Percentiles rank a stretch among this genome's conserved stretches.
These are phyloP conservation scores for Sambucus nigra DNA, from an alignment of 129 eudicot genomes.

Conservation along the genomic window DNA sequence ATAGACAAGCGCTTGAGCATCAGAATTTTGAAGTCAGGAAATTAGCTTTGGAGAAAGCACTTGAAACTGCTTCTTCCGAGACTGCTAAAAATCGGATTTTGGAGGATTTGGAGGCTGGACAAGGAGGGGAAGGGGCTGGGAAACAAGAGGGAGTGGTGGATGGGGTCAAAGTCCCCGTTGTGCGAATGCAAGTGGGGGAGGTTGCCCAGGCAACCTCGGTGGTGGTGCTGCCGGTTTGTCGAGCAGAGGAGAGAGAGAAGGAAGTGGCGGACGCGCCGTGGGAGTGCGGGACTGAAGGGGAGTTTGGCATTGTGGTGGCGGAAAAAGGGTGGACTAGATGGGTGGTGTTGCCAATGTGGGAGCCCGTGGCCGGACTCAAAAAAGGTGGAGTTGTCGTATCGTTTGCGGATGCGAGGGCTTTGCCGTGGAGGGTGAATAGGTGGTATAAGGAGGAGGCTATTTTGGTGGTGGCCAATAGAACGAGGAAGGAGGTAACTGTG, in stretches of 20 bases:
- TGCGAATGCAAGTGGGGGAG: slow-evolving; percentile 63
- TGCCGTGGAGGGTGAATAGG: slow-evolving; percentile 76
- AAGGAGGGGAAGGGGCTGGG: slow-evolving; percentile 18
- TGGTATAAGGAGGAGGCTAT: slow-evolving; percentile 57
- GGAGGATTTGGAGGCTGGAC: slow-evolving; percentile 45
- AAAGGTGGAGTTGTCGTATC: slow-evolving; percentile 71
- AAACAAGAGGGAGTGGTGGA: slow-evolving; percentile 17
- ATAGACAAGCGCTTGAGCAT: slow-evolving; percentile 54
- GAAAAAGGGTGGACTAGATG: slow-evolving; percentile 73
- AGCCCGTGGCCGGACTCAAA: slow-evolving; percentile 43
- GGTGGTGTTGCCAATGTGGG: slow-evolving; percentile 89
- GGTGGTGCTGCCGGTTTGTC: slow-evolving; percentile 66
- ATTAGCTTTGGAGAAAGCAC: slow-evolving; percentile 40
- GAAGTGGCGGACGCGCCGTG: slow-evolving; percentile 70
- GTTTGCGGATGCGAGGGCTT: slow-evolving; percentile 51
- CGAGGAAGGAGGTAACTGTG: slow-evolving; percentile 32
- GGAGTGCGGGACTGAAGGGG: slow-evolving; percentile 47
- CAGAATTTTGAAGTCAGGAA: slow-evolving; percentile 22
- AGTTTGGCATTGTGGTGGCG: slow-evolving; percentile 59
- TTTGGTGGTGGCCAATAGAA: slow-evolving; percentile 72
- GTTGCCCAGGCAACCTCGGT: slow-evolving; percentile 54
- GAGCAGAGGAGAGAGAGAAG: slow-evolving; percentile 33
- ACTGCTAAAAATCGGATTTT: slow-evolving; percentile 23
- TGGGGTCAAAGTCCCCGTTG: slow-evolving; percentile 62
- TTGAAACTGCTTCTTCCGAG: slow-evolving; percentile 43